Evolutionary conservation across 352 stramenopile genomes (phyloP).

Genomic region (Aphanomyces invadans): DNA sequence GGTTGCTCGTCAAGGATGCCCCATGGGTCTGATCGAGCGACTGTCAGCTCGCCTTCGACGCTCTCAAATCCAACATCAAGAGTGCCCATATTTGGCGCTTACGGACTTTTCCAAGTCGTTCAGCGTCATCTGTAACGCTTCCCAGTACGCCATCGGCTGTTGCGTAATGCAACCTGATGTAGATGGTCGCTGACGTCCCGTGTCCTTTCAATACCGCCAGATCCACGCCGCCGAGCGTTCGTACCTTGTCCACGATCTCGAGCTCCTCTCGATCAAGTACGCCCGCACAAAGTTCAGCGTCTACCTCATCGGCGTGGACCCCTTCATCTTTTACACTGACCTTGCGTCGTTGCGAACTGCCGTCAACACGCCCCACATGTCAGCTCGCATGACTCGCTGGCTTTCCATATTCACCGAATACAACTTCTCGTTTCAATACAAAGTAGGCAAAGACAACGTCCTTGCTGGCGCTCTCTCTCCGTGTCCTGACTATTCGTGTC

Average conservation of each 20-base stretch:
- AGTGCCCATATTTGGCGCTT: background rate
- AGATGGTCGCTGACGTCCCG: background rate
- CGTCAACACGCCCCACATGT: background rate
- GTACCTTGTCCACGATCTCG: background rate
- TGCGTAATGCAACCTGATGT: background rate
- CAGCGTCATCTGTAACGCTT: background rate
- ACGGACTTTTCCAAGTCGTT: background rate
- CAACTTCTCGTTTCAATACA: background rate
- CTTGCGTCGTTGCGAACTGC: background rate
- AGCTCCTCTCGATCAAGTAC: background rate
- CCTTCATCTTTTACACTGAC: background rate
- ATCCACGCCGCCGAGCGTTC: background rate
- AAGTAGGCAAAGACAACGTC: background rate
- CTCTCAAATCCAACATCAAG: slow-evolving; percentile 4
- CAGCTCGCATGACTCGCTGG: background rate
- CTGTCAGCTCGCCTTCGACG: background rate
- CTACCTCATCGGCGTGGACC: background rate
- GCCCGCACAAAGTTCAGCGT: background rate
- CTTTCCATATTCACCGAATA: background rate
- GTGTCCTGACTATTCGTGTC: background rate
- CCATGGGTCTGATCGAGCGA: slow-evolving; percentile 6
- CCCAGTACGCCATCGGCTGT: background rate
- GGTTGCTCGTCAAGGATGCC: background rate
- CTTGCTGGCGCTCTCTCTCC: background rate
- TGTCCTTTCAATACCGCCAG: background rate